Base-by-base conservation (phyloP, 164 flowering plant genomes). In the Piper longum region DNA sequence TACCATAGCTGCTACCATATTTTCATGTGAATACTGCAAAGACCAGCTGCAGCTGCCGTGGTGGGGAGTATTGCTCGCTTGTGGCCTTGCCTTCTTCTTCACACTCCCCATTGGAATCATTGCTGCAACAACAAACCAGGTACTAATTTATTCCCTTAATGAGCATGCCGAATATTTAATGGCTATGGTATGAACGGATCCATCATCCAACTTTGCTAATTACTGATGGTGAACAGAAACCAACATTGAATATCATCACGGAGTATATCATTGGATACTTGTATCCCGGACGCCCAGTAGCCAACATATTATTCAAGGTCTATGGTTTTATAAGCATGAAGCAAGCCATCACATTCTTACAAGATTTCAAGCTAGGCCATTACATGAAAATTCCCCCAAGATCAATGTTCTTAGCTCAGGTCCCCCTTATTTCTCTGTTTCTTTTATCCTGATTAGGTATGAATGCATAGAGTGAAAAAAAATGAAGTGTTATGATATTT, bases 321-420 rank as follows among this genome's bases (percentile, higher is more conserved):
- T 91, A 86, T 61, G 98, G 98, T 0, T 86, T 85, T 74, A 84
- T 88, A 44, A 91, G 96, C 64, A 87, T 85, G 87, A 71, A 73
- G 12, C 98, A 91, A 64, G 98, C 88, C 16, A 52, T 88, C 56
- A 77, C 90, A 8, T 91, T 88, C 76, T 73, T 91, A 16, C 85
- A 81, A 73, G 96, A 91, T 71, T 88, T 91, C 80, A 91, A 91
- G 73, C 85, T 91, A n/a, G 98, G 98, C 3, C 98, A 91, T 71
- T 91, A 91, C 83, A 91, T 91, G 98, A 91, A 91, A 70, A 87
- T 91, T 36, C 98, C 98, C 64, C 98, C 98, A 0, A 73, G 87
- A 75, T 71, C 86, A 16, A 91, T 91, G 96, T 91, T 86, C 79
- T 85, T 85, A 87, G 93, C 96, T 43, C 96, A 88, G 84, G 93